A percentile compares a stretch with the other conserved stretches of the same genome.
Evolutionary conservation across 2,329 filamentous ascomycete species (phyloP).

Genomic region (Leptographium radiaticola): DNA sequence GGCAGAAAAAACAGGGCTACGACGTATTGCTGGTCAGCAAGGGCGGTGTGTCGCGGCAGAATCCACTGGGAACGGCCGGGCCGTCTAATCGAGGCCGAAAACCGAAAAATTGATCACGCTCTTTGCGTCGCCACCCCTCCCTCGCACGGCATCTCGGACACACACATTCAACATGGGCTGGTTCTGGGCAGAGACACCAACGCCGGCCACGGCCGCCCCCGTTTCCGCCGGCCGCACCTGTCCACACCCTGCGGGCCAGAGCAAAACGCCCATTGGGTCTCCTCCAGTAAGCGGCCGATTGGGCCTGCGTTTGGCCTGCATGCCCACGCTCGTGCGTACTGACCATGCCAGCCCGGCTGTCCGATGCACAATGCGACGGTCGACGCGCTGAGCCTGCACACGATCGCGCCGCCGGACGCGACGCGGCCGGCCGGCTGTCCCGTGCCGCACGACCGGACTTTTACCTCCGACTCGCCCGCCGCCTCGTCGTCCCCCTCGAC

Average conservation of each 20-base stretch:
- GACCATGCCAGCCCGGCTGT: constrained; percentile 30
- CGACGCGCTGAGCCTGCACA: constrained; percentile 28
- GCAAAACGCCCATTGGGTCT: background rate
- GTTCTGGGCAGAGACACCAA: constrained; percentile 46
- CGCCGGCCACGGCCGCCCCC: constrained; percentile 12
- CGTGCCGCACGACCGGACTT: constrained; percentile 8
- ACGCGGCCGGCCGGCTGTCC: constrained; percentile 24
- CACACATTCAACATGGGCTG: constrained; percentile 36
- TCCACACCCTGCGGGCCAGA: background rate
- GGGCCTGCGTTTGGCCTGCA: no score
- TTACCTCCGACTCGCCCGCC: constrained; percentile 18
- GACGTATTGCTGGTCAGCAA: no score
- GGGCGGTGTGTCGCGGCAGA: constrained; percentile 9
- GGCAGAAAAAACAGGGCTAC: constrained; percentile 4
- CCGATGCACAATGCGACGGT: constrained; percentile 44
- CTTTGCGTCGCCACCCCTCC: no score
- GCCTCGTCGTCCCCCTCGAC: constrained; percentile 2
- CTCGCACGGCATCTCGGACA: no score
- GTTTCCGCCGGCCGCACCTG: background rate
- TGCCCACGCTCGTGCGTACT: background rate
- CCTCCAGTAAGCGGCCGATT: background rate
- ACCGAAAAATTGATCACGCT: background rate
- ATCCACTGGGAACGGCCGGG: constrained; percentile 4
- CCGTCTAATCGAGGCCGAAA: background rate
- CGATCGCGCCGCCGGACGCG: constrained; percentile 13